Conservation (phyloP, 495 filamentous ascomycete genomes). For the Tuber borchii region DNA sequence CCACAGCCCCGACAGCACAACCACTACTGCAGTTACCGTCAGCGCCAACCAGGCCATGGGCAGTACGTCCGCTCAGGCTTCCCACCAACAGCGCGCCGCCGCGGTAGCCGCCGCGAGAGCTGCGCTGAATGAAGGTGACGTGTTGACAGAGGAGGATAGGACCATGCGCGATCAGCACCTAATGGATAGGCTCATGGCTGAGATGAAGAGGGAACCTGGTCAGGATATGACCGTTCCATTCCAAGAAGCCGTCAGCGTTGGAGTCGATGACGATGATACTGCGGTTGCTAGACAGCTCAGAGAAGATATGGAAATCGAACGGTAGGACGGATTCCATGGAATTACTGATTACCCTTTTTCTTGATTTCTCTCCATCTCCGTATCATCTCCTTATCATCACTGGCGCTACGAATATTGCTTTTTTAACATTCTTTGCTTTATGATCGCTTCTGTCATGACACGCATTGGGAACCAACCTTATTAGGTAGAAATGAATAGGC, state of each 20-base stretch:
- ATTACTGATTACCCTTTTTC: slow-evolving; percentile 37
- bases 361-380: slow-evolving; percentile 41
- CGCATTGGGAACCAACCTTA: not conserved
- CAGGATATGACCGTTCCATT: slow-evolving; percentile 19
- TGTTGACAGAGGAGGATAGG: slow-evolving; percentile 39
- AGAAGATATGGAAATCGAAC: slow-evolving; percentile 26
- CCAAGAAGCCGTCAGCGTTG: slow-evolving; percentile 19
- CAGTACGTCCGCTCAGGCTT: not conserved
- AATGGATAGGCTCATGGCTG: slow-evolving; percentile 39
- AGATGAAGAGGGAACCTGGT: slow-evolving; percentile 36
- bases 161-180: slow-evolving; percentile 38
- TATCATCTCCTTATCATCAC: not conserved
- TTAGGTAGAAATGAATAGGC: not conserved
- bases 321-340: slow-evolving; percentile 13
- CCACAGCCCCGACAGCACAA: slow-evolving; percentile 10
- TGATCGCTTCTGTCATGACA: not conserved
- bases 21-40: slow-evolving; percentile 13
- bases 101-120: slow-evolving; percentile 36
- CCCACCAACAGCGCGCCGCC: slow-evolving; percentile 30
- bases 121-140: slow-evolving; percentile 34
- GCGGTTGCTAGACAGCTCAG: slow-evolving; percentile 26
- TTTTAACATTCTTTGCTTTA: slow-evolving; percentile 1
- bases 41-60: slow-evolving; percentile 1
- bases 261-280: slow-evolving; percentile 25
- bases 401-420: slow-evolving; percentile 8